A percentile compares a stretch with the other conserved stretches of the same genome.
These are phyloP conservation scores for Radiomyces spectabilis DNA, from an alignment of 192 early-diverging fungal genomes.

Conservation along the genomic window DNA sequence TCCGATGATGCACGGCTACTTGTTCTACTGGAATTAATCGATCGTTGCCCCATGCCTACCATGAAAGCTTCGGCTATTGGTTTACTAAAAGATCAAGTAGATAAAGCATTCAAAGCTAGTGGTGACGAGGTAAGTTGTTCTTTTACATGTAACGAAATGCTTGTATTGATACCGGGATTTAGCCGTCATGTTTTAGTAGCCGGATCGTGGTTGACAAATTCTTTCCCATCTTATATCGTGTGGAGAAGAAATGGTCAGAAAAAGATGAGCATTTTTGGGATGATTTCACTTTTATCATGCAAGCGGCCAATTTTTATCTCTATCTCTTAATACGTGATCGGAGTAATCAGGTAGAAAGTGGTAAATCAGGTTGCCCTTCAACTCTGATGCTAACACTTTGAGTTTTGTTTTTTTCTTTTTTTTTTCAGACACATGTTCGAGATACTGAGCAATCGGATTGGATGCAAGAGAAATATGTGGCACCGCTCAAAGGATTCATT, in stretches of 20 bases:
- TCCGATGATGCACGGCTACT: conserved; percentile 34
- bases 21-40: conserved; percentile 28
- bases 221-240: conserved; percentile 20
- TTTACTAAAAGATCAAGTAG: conserved; percentile 34
- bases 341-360: too few relatives aligned
- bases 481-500: too few relatives aligned
- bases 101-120: conserved; percentile 16
- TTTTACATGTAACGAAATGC: neutral
- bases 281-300: conserved; percentile 35
- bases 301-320: conserved; percentile 40
- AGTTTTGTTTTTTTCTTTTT: too few relatives aligned
- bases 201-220: conserved; percentile 31
- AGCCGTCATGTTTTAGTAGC: conserved; percentile 26
- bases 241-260: conserved; percentile 18
- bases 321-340: conserved; percentile 39
- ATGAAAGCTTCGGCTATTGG: conserved; percentile 41
- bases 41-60: conserved; percentile 35
- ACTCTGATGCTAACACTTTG: too few relatives aligned
- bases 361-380: too few relatives aligned
- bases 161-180: neutral
- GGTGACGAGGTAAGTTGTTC: conserved; percentile 9
- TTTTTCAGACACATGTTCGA: too few relatives aligned
- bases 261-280: conserved; percentile 28
- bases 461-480: too few relatives aligned
- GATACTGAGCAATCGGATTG: too few relatives aligned